phyloP scores from a whole-genome alignment of 2,329 filamentous ascomycete species.

The Rhytidhysteron rufulum region DNA sequence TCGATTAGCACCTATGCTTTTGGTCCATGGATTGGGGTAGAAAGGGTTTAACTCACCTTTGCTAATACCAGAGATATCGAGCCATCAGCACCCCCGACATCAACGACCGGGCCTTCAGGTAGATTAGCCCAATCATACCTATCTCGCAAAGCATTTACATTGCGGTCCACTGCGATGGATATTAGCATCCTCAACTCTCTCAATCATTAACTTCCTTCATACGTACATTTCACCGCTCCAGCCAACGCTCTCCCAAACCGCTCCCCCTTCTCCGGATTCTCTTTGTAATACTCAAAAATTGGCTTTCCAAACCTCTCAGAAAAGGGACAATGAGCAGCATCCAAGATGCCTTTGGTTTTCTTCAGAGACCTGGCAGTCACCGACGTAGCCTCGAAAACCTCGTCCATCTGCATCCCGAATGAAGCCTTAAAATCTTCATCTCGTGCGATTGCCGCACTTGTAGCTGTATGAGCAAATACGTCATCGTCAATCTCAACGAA shows the following conservation, averaged over 20 bases:
- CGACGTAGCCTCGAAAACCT: background rate
- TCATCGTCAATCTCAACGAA: background rate
- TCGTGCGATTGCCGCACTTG: background rate
- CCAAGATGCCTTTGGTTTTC: background rate
- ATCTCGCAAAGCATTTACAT: background rate
- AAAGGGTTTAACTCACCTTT: background rate
- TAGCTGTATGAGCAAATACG: conserved; percentile 4
- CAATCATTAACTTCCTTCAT: background rate
- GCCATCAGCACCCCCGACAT: background rate
- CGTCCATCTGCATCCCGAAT: background rate
- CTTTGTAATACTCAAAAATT: conserved; percentile 1
- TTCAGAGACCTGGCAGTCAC: background rate
- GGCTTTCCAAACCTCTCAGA: background rate
- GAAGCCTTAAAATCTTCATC: background rate
- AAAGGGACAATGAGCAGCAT: background rate
- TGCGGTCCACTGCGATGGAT: background rate
- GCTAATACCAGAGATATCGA: background rate
- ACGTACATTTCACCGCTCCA: background rate
- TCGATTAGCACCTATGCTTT: background rate
- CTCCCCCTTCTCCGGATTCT: background rate
- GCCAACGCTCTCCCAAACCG: conserved; percentile 1
- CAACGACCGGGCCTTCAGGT: background rate
- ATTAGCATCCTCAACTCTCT: background rate
- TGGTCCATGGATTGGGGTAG: no score
- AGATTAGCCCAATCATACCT: background rate